phyloP scores from a whole-genome alignment of 768 basidiomycete genomes.

The Sporobolomyces pararoseus region DNA sequence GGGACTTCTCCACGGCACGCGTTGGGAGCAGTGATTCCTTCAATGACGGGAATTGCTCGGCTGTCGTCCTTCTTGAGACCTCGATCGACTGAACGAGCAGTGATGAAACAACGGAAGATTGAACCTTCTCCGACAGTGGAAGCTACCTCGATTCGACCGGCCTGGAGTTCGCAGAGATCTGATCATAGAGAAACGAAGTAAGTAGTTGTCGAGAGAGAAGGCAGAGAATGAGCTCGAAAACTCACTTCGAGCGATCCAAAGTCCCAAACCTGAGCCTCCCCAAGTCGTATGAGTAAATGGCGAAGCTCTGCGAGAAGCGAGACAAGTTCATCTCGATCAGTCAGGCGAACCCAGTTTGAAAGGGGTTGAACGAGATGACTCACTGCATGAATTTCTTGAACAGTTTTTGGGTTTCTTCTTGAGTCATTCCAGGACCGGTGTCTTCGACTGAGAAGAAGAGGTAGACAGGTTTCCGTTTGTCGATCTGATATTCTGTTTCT shows the following conservation, averaged over 20 bases:
- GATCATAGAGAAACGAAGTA: not conserved
- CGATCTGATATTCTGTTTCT: conserved; percentile 41
- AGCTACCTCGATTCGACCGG: conserved; percentile 34
- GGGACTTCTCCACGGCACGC: conserved; percentile 18
- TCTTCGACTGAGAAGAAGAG: conserved; percentile 47
- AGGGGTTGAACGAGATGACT: too few species aligned
- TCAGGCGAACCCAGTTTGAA: too few species aligned
- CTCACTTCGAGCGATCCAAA: conserved; percentile 48
- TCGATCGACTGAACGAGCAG: conserved; percentile 31
- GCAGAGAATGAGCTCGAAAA: not conserved
- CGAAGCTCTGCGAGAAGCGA: conserved; percentile 41
- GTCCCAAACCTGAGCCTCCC: conserved; percentile 48
- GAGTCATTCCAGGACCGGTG: conserved; percentile 48
- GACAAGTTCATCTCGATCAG: too few species aligned
- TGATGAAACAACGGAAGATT: conserved; percentile 40
- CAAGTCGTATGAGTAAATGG: conserved; percentile 47
- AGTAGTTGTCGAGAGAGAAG: not conserved
- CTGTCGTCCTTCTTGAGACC: conserved; percentile 12
- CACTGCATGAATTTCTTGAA: conserved; percentile 48
- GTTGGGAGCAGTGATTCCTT: conserved; percentile 33
- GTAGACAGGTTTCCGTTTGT: conserved; percentile 43
- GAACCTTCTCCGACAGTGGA: conserved; percentile 35
- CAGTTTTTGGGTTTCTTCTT: conserved; percentile 45
- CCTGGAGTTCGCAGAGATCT: conserved; percentile 38
- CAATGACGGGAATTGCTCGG: conserved; percentile 25